Evolutionary conservation across 1,284 basidiomycete species (phyloP).

Genomic region (Ustilago esculenta): DNA sequence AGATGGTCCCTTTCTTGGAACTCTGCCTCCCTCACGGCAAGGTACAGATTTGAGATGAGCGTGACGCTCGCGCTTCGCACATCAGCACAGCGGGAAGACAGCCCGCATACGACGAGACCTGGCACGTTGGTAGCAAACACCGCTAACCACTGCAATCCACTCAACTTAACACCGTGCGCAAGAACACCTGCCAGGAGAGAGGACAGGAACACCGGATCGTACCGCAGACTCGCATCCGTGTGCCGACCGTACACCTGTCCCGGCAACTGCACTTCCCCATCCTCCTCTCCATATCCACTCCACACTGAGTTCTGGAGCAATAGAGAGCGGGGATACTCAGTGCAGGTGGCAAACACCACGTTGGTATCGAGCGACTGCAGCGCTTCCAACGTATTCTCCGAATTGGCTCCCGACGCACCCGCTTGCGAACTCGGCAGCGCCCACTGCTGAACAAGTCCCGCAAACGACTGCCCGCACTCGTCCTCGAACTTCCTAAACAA

Average conservation of each 20-base stretch:
- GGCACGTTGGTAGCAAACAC: conserved; percentile 83
- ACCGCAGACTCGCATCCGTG: conserved; percentile 66
- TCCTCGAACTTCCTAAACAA: conserved; percentile 82
- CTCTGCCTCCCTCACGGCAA: conserved; percentile 71
- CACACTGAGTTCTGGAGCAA: conserved; percentile 13
- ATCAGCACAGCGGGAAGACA: conserved; percentile 76
- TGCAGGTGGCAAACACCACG: conserved; percentile 77
- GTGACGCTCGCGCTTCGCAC: conserved; percentile 72
- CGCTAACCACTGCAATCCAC: conserved; percentile 82
- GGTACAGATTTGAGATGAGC: conserved; percentile 69
- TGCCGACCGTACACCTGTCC: conserved; percentile 39
- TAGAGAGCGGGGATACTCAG: conserved; percentile 74
- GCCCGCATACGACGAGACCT: conserved; percentile 77
- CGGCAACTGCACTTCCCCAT: not conserved
- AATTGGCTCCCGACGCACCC: not conserved
- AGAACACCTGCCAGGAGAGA: conserved; percentile 76
- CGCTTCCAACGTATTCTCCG: conserved; percentile 71
- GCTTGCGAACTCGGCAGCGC: conserved; percentile 15
- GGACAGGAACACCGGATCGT: conserved; percentile 84
- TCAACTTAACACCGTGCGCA: conserved; percentile 70
- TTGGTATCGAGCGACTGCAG: conserved; percentile 77
- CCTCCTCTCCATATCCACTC: conserved; percentile 22
- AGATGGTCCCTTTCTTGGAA: conserved; percentile 85
- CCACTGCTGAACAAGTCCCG: conserved; percentile 35
- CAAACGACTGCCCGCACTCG: conserved; percentile 75